phyloP scores from a whole-genome alignment of 352 stramenopile species.

The Blastocystis sp. region DNA sequence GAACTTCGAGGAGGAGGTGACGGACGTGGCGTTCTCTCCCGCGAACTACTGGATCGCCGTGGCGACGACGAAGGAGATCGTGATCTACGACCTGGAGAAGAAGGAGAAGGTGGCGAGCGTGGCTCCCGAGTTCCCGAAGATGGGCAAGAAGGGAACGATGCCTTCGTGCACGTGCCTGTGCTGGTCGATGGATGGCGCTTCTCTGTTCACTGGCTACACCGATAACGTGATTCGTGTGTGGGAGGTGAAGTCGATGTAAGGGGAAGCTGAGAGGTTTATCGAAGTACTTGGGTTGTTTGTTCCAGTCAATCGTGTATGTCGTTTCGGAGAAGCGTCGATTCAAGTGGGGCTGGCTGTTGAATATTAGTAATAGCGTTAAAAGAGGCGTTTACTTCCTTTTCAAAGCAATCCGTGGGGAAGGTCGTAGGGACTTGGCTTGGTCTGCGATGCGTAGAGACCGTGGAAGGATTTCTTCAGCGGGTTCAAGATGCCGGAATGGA shows the following conservation, averaged over 20 bases:
- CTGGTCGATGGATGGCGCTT: no score
- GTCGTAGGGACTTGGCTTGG: neutral
- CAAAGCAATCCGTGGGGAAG: neutral
- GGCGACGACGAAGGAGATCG: no score
- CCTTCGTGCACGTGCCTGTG: no score
- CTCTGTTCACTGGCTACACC: constrained; percentile 92
- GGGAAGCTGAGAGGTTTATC: neutral
- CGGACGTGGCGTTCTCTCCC: no score
- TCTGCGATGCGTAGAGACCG: constrained; percentile 8
- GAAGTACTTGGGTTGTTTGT: neutral
- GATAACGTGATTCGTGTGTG: constrained; percentile 91
- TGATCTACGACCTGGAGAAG: no score
- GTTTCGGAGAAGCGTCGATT: neutral
- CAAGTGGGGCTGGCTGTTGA: neutral
- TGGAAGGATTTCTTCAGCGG: constrained; percentile 60
- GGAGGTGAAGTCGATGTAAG: constrained; percentile 52
- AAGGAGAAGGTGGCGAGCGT: no score
- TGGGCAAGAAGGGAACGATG: no score
- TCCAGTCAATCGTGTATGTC: neutral
- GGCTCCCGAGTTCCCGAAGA: no score
- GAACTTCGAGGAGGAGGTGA: no score
- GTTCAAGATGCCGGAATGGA: constrained; percentile 24
- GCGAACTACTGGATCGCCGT: no score
- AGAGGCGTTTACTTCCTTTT: neutral
- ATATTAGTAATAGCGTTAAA: neutral